phyloP scores from a whole-genome alignment of 441 rosid genomes.

The Gossypium schwendimanii region DNA sequence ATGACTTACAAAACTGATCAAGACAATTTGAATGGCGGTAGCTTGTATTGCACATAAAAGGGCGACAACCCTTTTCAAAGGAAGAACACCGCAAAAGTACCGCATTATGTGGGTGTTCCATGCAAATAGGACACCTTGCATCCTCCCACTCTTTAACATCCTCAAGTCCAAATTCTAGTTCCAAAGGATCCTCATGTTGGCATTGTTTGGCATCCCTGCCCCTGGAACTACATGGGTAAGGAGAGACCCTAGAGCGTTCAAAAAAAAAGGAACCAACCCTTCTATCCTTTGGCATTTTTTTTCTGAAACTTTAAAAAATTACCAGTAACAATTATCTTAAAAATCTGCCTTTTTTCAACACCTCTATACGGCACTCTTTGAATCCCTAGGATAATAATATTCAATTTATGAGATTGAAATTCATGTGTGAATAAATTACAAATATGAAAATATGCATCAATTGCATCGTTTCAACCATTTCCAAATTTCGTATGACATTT shows the following conservation, averaged over 20 bases:
- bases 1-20: conserved; percentile 36
- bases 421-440: not conserved
- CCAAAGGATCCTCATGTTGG: conserved; percentile 16
- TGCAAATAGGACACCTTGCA: conserved; percentile 51
- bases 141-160: conserved; percentile 52
- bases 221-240: conserved; percentile 41
- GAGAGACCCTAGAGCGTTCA: conserved; percentile 32
- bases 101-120: conserved; percentile 67
- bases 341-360: conserved; percentile 4
- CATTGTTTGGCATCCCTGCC: conserved; percentile 25
- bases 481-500: not conserved
- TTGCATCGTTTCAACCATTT: not conserved
- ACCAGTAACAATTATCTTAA: conserved; percentile 13
- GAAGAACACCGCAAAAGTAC: conserved; percentile 53
- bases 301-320: conserved; percentile 6
- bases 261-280: conserved; percentile 15
- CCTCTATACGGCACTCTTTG: conserved; percentile 9
- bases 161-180: conserved; percentile 13
- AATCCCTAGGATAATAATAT: conserved; percentile 8
- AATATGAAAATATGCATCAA: not conserved
- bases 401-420: not conserved
- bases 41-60: conserved; percentile 62
- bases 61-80: conserved; percentile 45
- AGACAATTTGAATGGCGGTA: conserved; percentile 59
- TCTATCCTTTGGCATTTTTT: conserved; percentile 31